Evolutionary conservation across 2,329 filamentous ascomycete species (phyloP), one percentile per base, ranked within the genome.

Genomic region (Diaporthe sp.): DNA sequence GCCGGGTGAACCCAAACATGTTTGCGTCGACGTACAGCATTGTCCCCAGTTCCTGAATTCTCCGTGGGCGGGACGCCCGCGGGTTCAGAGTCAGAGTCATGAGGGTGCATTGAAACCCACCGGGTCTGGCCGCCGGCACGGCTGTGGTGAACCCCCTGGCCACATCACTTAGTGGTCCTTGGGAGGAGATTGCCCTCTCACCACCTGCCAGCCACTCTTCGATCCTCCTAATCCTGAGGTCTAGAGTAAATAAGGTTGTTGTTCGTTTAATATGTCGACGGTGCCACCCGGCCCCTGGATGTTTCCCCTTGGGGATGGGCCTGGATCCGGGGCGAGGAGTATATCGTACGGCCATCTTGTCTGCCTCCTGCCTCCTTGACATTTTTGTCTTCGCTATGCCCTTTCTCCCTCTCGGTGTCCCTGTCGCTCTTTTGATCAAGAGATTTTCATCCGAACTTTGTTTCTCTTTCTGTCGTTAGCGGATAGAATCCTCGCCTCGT

Each of bases 161-260:
- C 38, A 42, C 45, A 38, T 8, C 42, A 15, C 42, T 52, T 52
- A 47, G 40, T 17, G 57, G 45, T 42, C 35, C 70, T 54, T 10
- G n/a, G 35, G 45, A 40, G 33, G 70, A 72, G 12, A 64, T 72
- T 72, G 35, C 47, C 57, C 38, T 72, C 70, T 72, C 35, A 28
- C 70, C 35, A 72, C 47, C 45, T 40, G 33, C 40, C 60, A 1
- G 47, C 33, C 45, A 45, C 13, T 19, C 12, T 33, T 52, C 19
- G 47, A 52, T 72, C 28, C 45, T 42, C 7, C 19, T 38, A 1
- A 8, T 64, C n/a, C 57, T 55, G n/a, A 10, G 30, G 35, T 33
- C 47, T 55, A 55, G 47, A 6, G 25, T 54, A 52, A 45, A 69
- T 42, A 54, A 58, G 58, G 33, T 75, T 33, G 17, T 50, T 40